Percentiles rank a stretch among this genome's conserved stretches.
phyloP scores from a whole-genome alignment of 73 alveolate species.

The Paramecium tetraurelia region DNA sequence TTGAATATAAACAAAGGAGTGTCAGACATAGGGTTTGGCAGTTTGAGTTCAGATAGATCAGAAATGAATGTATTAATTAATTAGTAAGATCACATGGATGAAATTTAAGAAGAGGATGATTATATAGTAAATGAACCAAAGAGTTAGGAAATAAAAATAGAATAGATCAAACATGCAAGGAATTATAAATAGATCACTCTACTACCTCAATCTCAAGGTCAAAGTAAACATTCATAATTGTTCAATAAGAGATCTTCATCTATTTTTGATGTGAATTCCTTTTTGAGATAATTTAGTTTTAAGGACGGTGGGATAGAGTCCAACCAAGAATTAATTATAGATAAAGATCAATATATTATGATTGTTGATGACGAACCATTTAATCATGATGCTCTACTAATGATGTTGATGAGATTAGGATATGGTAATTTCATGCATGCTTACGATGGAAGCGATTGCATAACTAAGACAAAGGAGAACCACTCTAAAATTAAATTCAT shows the following conservation, averaged over 20 bases:
- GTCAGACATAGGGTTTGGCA: background rate
- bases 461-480: background rate
- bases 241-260: background rate
- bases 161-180: background rate
- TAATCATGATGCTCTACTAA: background rate
- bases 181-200: background rate
- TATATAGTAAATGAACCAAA: background rate
- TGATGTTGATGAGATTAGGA: background rate
- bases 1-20: background rate
- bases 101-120: background rate
- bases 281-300: background rate
- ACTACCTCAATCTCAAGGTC: background rate
- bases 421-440: background rate
- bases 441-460: conserved; percentile 9
- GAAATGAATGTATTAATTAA: background rate
- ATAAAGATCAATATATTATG: background rate
- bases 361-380: conserved; percentile 51
- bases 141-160: background rate
- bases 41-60: background rate
- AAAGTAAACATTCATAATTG: background rate
- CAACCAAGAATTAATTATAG: background rate
- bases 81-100: background rate
- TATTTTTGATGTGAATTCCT: background rate
- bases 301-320: background rate
- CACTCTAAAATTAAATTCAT: background rate